Evolutionary conservation across 352 stramenopile species (phyloP).

Genomic region (Phytopythium vexans): DNA sequence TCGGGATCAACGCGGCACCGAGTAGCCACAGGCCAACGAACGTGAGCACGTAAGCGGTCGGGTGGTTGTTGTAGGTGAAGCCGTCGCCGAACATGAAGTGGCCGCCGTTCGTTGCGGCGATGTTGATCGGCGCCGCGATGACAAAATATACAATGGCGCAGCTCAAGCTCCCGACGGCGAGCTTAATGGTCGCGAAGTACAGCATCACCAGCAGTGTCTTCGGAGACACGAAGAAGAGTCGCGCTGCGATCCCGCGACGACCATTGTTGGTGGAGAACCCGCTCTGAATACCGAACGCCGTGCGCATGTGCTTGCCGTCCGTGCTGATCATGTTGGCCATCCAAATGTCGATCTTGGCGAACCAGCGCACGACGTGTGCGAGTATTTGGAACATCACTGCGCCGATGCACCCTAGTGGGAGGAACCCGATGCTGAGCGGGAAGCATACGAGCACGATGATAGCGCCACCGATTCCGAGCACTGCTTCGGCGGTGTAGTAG

Average conservation of each 20-base stretch:
- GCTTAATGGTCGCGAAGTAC: constrained; percentile 46
- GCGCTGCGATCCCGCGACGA: constrained; percentile 7
- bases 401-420: constrained; percentile 19
- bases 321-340: constrained; percentile 20
- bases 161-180: constrained; percentile 32
- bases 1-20: constrained; percentile 1
- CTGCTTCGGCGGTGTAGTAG: constrained; percentile 23
- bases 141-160: constrained; percentile 17
- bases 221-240: constrained; percentile 21
- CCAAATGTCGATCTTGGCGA: constrained; percentile 14
- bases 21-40: constrained; percentile 5
- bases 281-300: constrained; percentile 18
- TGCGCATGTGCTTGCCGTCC: constrained; percentile 9
- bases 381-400: constrained; percentile 26
- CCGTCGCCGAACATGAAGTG: constrained; percentile 7
- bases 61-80: constrained; percentile 9
- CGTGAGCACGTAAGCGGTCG: constrained; percentile 7
- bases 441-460: constrained; percentile 22
- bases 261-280: constrained; percentile 22
- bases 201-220: constrained; percentile 30
- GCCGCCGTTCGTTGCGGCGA: constrained; percentile 15
- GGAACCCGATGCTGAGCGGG: constrained; percentile 20
- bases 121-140: constrained; percentile 29
- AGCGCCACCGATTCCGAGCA: constrained; percentile 16
- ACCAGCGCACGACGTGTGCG: constrained; percentile 13